Conservation (phyloP, 2,329 filamentous ascomycete genomes). For the Claviceps sp. region DNA sequence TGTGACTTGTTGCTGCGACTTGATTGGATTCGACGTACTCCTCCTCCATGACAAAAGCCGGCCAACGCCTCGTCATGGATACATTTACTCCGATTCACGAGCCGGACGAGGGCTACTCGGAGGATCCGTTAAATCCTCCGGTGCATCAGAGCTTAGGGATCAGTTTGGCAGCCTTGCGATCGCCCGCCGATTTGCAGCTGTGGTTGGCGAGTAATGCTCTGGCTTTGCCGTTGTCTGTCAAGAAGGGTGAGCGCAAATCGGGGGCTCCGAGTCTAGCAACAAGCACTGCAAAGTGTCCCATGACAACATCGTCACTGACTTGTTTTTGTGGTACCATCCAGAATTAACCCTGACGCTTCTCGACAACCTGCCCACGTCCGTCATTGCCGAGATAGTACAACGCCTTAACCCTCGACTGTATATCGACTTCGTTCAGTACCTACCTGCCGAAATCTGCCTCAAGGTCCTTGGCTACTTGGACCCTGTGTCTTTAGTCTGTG, state of each 20-base stretch:
- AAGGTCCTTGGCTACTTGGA: conserved; percentile 81
- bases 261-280: not conserved
- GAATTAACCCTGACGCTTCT: conserved; percentile 72
- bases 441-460: conserved; percentile 83
- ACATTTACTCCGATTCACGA: conserved; percentile 38
- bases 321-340: conserved; percentile 20
- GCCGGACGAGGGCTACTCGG: conserved; percentile 79
- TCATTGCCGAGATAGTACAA: conserved; percentile 68
- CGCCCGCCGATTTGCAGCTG: conserved; percentile 31
- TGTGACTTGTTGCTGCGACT: not conserved
- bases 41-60: conserved; percentile 15
- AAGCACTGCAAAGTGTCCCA: not conserved
- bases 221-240: conserved; percentile 33
- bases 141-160: conserved; percentile 19
- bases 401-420: conserved; percentile 72
- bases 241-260: conserved; percentile 15
- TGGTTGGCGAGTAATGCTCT: conserved; percentile 39
- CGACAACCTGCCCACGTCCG: conserved; percentile 64
- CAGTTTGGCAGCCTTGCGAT: conserved; percentile 22
- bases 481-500: conserved; percentile 63
- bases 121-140: conserved; percentile 47
- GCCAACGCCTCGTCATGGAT: conserved; percentile 24
- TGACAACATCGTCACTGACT: conserved; percentile 8
- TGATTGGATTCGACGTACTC: not conserved
- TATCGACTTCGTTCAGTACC: conserved; percentile 76